Evolutionary conservation across 306 rosid species (phyloP), one percentile per base, ranked within the genome.

Genomic region (Malus asiatica): DNA sequence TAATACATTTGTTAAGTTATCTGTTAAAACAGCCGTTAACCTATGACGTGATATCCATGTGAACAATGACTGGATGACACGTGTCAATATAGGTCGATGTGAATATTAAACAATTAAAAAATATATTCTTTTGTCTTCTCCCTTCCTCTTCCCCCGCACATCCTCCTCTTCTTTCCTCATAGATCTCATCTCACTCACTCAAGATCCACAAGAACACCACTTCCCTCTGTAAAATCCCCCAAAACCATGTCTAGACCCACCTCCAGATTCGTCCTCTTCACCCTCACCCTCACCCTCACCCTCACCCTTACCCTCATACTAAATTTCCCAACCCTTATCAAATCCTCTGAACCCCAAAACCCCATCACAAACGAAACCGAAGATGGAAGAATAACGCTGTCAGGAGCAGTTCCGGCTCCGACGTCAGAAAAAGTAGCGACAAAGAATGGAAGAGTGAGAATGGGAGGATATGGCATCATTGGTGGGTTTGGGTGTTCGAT

Each of bases 161-260:
- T 35, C 8, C 73, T 83, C 58, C 53, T 46, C 71, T 59, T 58
- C 35, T 19, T 18, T 58, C 22, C 5, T 27, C 68, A 23, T 75
- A 84, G 87, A 85, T 90, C 93, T 87, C 77, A 22, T 35, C 40
- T 35, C 40, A 35, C 53, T 80, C 76, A 35, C 8, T 35, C 8
- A 68, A 46, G 68, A 72, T 77, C 70, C 85, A 76, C 27, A 25
- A 46, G 12, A n/a, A 32, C 61, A 30, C 27, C 66, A 35, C 62
- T 55, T 71, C 46, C 48, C 38, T 53, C 68, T 29, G 3, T 44
- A 68, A 53, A 72, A 68, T 42, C 18, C 12, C 63, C 48, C 68
- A 27, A 45, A 71, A 69, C 22, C 80, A 86, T 88, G 91, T 76
- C 65, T 19, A 66, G 84, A 77, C 90, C 90, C 88, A 81, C 88